Evolutionary conservation across 495 filamentous ascomycete genomes (phyloP).

Genomic region (Podospora tetraspora): DNA sequence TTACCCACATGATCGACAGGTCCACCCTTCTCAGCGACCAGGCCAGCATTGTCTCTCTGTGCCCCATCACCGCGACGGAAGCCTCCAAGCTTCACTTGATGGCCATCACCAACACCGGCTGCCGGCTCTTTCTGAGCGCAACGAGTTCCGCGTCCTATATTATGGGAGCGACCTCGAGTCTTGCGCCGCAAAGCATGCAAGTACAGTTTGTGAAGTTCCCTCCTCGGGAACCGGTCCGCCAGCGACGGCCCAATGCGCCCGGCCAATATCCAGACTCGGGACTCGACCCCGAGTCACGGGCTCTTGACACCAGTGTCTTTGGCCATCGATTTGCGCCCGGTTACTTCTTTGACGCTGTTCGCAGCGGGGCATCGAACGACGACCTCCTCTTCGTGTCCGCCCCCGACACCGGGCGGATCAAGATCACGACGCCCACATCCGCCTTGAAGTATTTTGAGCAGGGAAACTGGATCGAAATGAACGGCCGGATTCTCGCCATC

Average conservation of each 20-base stretch:
- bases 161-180: conserved; percentile 47
- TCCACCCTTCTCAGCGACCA: conserved; percentile 61
- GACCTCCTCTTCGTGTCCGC: conserved; percentile 79
- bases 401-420: conserved; percentile 81
- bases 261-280: conserved; percentile 21
- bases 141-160: conserved; percentile 71
- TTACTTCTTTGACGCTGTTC: conserved; percentile 79
- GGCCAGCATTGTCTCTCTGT: conserved; percentile 73
- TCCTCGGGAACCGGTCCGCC: conserved; percentile 40
- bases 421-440: conserved; percentile 46
- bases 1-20: conserved; percentile 70
- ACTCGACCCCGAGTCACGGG: conserved; percentile 39
- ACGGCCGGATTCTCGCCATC: conserved; percentile 63
- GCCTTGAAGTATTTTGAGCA: conserved; percentile 58
- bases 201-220: conserved; percentile 93
- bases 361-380: conserved; percentile 36
- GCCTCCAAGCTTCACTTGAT: conserved; percentile 81
- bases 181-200: conserved; percentile 90
- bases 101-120: conserved; percentile 84
- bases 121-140: conserved; percentile 85
- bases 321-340: conserved; percentile 75
- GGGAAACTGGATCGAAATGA: conserved; percentile 66
- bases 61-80: conserved; percentile 73
- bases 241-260: background rate
- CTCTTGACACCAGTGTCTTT: conserved; percentile 50